phyloP scores from a whole-genome alignment of 768 basidiomycete genomes.

The Dentipellis fragilis region DNA sequence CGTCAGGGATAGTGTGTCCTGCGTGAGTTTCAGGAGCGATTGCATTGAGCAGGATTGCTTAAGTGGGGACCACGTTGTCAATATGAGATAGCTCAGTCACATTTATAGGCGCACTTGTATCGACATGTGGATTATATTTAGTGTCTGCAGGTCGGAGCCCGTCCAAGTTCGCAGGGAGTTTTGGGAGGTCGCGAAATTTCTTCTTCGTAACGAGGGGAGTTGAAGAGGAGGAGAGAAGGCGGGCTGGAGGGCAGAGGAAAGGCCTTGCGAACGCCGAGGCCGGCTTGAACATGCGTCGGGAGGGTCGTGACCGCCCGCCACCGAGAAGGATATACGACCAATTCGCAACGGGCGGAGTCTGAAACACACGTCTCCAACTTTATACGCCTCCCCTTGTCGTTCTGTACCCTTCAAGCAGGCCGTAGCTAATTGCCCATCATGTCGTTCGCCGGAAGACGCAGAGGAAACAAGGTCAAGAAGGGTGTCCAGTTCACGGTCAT shows the following conservation, averaged over 20 bases:
- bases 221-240: background rate
- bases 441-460: conserved; percentile 80
- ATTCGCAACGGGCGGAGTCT: conserved; percentile 9
- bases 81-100: background rate
- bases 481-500: conserved; percentile 96
- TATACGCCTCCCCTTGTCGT: conserved; percentile 9
- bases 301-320: background rate
- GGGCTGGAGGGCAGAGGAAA: background rate
- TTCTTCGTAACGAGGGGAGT: conserved; percentile 31
- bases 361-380: conserved; percentile 13
- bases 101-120: conserved; percentile 2
- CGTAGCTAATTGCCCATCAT: conserved; percentile 28
- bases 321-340: background rate
- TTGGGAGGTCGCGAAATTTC: conserved; percentile 50
- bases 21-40: too few relatives aligned
- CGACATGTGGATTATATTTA: background rate
- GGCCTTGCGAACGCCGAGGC: background rate
- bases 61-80: background rate
- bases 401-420: conserved; percentile 12
- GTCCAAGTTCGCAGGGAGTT: conserved; percentile 9
- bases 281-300: background rate
- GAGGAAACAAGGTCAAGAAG: conserved; percentile 96
- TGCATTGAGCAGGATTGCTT: too few relatives aligned
- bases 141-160: background rate
- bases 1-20: too few relatives aligned